Conservation (phyloP, 2,329 filamentous ascomycete species). For the Acarospora socialis region DNA sequence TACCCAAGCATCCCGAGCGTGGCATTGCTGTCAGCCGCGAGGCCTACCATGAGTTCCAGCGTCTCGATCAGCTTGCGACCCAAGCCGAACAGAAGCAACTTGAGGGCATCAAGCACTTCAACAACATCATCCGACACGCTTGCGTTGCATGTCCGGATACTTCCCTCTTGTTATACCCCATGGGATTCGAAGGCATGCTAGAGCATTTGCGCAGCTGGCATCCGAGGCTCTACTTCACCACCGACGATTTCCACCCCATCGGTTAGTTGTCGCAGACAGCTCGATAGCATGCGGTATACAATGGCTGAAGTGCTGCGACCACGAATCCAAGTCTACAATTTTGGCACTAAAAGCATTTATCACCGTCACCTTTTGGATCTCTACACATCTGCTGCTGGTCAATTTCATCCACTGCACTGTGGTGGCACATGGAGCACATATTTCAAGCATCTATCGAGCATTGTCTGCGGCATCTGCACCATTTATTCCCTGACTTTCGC, state of each 20-base stretch:
- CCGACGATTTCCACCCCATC: constrained; percentile 3
- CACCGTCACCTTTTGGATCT: not conserved
- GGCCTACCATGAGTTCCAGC: not conserved
- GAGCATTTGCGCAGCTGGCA: constrained; percentile 1
- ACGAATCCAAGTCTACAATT: no score
- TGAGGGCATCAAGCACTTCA: constrained; percentile 2
- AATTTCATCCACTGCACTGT: no score
- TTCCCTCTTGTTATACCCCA: constrained; percentile 4
- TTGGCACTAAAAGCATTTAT: not conserved
- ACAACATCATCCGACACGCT: constrained; percentile 4
- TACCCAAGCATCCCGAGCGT: not conserved
- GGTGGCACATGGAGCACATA: no score
- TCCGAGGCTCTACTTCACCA: constrained; percentile 4
- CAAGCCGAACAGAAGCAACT: not conserved
- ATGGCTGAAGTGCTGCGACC: not conserved
- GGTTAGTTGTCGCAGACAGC: no score
- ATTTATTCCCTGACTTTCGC: no score
- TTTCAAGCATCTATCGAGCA: no score
- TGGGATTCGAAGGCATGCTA: constrained; percentile 2
- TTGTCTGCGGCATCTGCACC: no score
- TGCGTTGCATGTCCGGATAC: constrained; percentile 3
- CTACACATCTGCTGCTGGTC: not conserved
- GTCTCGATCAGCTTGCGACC: not conserved
- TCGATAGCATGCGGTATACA: not conserved
- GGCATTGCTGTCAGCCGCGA: not conserved